Base-by-base conservation (phyloP, 495 filamentous ascomycete genomes). In the Tirmania nivea region DNA sequence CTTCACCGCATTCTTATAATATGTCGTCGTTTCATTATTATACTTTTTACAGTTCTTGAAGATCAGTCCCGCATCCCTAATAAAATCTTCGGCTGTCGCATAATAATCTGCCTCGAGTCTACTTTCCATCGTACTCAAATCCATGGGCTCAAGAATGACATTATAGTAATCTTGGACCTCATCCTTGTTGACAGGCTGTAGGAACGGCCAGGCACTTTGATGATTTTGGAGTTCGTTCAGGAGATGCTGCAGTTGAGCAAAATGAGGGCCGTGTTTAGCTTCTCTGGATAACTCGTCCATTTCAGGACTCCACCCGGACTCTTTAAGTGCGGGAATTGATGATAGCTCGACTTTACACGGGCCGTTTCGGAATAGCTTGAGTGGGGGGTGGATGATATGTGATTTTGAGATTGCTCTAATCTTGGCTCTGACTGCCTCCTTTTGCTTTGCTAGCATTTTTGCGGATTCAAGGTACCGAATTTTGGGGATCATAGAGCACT, bases 71-170 rank as follows among this genome's bases (percentile, higher is more conserved):
- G 90, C 86, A 66, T 97, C 90, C 53, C 75, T 78, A 68, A 90
- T 80, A 63, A 97, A 96, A 55, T 96, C 90, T 60, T 96, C 88
- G 8, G 88, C 86, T 0, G 78, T 86, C 9, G 77, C 77, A 63
- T 97, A 97, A 63, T 83, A 77, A 66, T 97, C 92, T 49, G 86
- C 86, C 60, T 96, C 89, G 51, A 92, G 81, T 68, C 93, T 92
- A 56, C 78, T 78, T 65, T 97, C 90, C 92, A 97, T 96, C 10
- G 89, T 94, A 31, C 75, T 78, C 42, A 97, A 70, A 65, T 97
- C 90, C 90, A 97, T 97, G 11, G 90, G 92, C 67, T 94, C 86
- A 65, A 86, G 83, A 70, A 97, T 96, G 39, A 96, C 89, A 58
- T 93, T 86, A 71, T 96, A 97, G 70, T 97, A 97, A 64, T 97